Percentiles rank a stretch among this genome's conserved stretches.
phyloP scores from a whole-genome alignment of 495 filamentous ascomycete genomes.

The Podospora appendiculata region DNA sequence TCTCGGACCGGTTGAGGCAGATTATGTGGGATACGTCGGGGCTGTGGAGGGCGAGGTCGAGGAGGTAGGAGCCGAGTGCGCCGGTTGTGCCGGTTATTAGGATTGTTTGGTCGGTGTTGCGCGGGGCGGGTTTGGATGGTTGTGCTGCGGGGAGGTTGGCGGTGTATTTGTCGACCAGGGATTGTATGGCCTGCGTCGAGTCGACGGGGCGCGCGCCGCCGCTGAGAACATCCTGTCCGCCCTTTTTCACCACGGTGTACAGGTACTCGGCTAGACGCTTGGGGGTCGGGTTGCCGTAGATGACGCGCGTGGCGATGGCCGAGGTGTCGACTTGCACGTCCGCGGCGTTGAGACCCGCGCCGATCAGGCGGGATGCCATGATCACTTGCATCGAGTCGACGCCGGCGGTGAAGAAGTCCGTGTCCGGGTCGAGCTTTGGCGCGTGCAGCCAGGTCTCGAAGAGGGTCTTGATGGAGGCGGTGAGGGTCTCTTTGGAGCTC shows the following conservation, averaged over 20 bases:
- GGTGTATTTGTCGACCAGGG: conserved; percentile 32
- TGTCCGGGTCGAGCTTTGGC: conserved; percentile 24
- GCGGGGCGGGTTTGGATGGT: conserved; percentile 22
- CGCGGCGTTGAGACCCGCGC: conserved; percentile 20
- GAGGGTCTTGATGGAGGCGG: conserved; percentile 24
- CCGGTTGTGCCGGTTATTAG: conserved; percentile 54
- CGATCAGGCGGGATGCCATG: conserved; percentile 28
- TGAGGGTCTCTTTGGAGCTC: conserved; percentile 20
- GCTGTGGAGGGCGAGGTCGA: conserved; percentile 33
- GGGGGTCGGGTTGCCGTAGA: conserved; percentile 33
- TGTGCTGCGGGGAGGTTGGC: conserved; percentile 16
- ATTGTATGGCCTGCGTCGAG: conserved; percentile 24
- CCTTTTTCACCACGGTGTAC: conserved; percentile 11
- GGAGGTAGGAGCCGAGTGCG: conserved; percentile 49
- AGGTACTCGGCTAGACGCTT: conserved; percentile 25
- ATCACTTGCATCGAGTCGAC: conserved; percentile 49
- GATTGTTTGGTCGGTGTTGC: conserved; percentile 33
- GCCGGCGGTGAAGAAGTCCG: conserved; percentile 35
- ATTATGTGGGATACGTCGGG: conserved; percentile 39
- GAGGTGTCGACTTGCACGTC: conserved; percentile 20
- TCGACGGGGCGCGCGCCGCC: conserved; percentile 4
- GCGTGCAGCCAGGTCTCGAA: conserved; percentile 22
- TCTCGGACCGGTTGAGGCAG: conserved; percentile 46
- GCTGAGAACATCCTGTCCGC: conserved; percentile 5
- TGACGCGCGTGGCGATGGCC: conserved; percentile 25